These are phyloP conservation scores for Tricholoma bakamatsutake DNA, from an alignment of 768 basidiomycete species.

Conservation along the genomic window DNA sequence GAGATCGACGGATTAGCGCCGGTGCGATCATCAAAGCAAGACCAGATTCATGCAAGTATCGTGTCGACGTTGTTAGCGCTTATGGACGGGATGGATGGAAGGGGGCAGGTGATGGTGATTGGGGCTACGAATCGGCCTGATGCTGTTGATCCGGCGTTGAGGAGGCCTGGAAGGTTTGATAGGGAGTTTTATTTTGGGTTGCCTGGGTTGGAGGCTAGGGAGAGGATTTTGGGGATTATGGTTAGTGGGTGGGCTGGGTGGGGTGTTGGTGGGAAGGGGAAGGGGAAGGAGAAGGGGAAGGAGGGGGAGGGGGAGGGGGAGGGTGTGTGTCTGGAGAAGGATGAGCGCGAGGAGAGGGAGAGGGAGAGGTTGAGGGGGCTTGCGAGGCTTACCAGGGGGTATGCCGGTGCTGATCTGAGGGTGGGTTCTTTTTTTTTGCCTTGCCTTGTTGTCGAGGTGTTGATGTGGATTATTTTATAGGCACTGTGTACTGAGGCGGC, in stretches of 20 bases:
- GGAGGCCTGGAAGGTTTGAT: conserved; percentile 94
- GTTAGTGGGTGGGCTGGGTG: conserved; percentile 88
- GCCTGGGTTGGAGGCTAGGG: conserved; percentile 76
- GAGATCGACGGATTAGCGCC: conserved; percentile 99
- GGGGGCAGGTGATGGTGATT: conserved; percentile 95
- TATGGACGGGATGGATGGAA: conserved; percentile 99
- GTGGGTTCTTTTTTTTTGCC: conserved; percentile 38
- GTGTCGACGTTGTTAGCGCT: conserved; percentile 93
- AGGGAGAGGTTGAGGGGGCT: conserved; percentile 42
- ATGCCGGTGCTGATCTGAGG: conserved; percentile 94
- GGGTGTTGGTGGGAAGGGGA: conserved; percentile 33
- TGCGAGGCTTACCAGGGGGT: conserved; percentile 91
- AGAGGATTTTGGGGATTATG: conserved; percentile 87
- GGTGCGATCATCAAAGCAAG: conserved; percentile 96
- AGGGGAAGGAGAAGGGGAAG: conserved; percentile 15
- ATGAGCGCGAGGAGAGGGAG: neutral
- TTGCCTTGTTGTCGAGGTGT: neutral
- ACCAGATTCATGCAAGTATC: conserved; percentile 97
- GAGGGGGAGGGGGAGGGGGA: conserved; percentile 13
- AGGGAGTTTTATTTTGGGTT: conserved; percentile 97
- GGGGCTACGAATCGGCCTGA: conserved; percentile 98
- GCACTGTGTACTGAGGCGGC: conserved; percentile 97
- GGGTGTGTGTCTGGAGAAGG: conserved; percentile 29
- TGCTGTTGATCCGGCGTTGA: conserved; percentile 92
- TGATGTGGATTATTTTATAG: conserved; percentile 29